These are phyloP conservation scores for Penicillium sp. DNA, from an alignment of 2,329 filamentous ascomycete genomes.

Conservation along the genomic window DNA sequence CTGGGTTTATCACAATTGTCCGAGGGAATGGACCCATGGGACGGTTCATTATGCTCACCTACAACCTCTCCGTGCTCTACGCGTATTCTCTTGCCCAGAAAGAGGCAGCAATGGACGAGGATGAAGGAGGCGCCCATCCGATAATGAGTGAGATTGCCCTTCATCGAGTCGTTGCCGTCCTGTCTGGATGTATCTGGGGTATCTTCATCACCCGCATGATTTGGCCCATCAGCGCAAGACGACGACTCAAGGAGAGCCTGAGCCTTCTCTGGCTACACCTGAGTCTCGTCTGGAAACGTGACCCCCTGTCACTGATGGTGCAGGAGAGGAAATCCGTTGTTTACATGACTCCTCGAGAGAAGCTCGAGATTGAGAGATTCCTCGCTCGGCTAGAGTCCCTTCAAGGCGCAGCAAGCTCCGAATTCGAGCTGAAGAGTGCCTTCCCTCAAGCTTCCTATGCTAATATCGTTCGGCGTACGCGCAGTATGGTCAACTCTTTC, in stretches of 20 bases:
- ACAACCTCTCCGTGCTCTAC: conserved; percentile 93
- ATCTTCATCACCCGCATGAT: conserved; percentile 85
- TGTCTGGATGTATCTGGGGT: conserved; percentile 87
- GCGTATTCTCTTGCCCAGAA: conserved; percentile 83
- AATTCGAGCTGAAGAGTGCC: conserved; percentile 85
- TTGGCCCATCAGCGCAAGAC: conserved; percentile 89
- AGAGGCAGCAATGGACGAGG: conserved; percentile 72
- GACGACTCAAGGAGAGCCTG: conserved; percentile 85
- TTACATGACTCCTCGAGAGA: conserved; percentile 88
- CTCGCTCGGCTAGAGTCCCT: conserved; percentile 71
- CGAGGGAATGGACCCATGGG: conserved; percentile 85
- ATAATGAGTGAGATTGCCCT: conserved; percentile 84
- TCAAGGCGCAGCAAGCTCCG: conserved; percentile 71
- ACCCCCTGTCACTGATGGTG: conserved; percentile 75
- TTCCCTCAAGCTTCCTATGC: conserved; percentile 76
- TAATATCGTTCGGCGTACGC: conserved; percentile 75
- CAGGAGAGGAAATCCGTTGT: conserved; percentile 58
- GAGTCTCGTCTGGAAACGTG: conserved; percentile 93
- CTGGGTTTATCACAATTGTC: conserved; percentile 87
- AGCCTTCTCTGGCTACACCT: conserved; percentile 92
- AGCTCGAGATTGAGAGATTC: conserved; percentile 82
- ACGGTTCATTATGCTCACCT: conserved; percentile 90
- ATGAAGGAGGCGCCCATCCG: conserved; percentile 81
- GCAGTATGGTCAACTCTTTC: conserved; percentile 86
- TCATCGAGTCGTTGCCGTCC: conserved; percentile 84